These are phyloP conservation scores for Apostasia shenzhenica DNA, from an alignment of 106 monocot species.

Conservation along the genomic window DNA sequence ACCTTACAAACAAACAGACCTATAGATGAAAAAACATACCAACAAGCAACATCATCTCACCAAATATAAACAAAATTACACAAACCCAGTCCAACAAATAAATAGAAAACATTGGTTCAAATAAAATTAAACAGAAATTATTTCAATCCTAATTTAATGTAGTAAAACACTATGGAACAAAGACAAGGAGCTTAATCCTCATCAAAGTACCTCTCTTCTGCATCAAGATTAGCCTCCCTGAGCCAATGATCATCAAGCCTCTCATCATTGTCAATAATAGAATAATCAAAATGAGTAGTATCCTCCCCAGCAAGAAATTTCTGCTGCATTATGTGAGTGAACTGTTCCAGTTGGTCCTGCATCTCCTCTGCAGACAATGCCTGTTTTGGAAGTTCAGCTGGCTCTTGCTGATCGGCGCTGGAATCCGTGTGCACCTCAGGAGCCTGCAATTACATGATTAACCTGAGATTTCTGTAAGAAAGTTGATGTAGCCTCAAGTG, in stretches of 20 bases:
- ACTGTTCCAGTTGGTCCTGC: constrained; percentile 78
- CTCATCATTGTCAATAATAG: constrained; percentile 75
- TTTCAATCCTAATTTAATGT: too few species aligned
- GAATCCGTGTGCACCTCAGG: background rate
- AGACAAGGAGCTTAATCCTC: constrained; percentile 37
- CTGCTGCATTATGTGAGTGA: constrained; percentile 85
- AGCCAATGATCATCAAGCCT: constrained; percentile 90
- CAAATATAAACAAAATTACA: too few species aligned
- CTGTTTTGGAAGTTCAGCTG: constrained; percentile 5
- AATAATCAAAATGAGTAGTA: constrained; percentile 59
- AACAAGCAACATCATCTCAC: too few species aligned
- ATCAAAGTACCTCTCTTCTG: constrained; percentile 90
- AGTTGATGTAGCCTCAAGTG: too few species aligned
- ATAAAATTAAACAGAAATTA: background rate
- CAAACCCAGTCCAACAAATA: too few species aligned
- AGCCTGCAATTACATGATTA: background rate
- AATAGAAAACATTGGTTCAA: background rate
- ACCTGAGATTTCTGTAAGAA: too few species aligned
- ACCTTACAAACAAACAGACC: too few species aligned
- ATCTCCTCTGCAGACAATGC: constrained; percentile 52
- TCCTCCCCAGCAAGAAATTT: constrained; percentile 90
- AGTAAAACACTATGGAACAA: background rate
- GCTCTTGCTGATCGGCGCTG: background rate
- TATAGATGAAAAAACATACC: too few species aligned
- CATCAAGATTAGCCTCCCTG: constrained; percentile 72